Conservation (phyloP, 2,329 filamentous ascomycete species). For the Biscogniauxia marginata region DNA sequence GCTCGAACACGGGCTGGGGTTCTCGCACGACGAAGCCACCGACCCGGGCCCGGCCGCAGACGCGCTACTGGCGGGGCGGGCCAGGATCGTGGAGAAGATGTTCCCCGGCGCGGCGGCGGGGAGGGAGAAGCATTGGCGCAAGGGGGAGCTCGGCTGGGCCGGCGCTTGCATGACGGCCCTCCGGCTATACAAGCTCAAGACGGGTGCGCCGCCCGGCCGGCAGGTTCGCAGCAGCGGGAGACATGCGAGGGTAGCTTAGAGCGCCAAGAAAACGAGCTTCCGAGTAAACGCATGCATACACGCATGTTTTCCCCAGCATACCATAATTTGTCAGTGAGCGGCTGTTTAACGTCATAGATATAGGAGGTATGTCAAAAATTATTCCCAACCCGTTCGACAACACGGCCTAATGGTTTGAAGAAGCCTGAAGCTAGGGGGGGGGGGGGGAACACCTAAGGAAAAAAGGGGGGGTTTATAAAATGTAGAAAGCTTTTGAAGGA, state of each 20-base stretch:
- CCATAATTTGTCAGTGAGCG: too few relatives aligned
- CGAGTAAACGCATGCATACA: too few relatives aligned
- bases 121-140: slow-evolving; percentile 40
- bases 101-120: slow-evolving; percentile 13
- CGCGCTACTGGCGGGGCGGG: slow-evolving; percentile 15
- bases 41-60: neutral
- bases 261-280: too few relatives aligned
- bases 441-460: too few relatives aligned
- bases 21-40: slow-evolving; percentile 1
- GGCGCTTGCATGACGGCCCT: slow-evolving; percentile 45
- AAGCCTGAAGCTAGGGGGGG: too few relatives aligned
- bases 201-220: slow-evolving; percentile 20
- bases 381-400: too few relatives aligned
- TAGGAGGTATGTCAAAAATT: too few relatives aligned
- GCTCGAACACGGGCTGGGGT: slow-evolving; percentile 8
- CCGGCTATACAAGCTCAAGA: slow-evolving; percentile 31
- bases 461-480: too few relatives aligned
- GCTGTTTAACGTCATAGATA: too few relatives aligned
- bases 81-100: slow-evolving; percentile 32
- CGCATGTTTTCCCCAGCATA: too few relatives aligned
- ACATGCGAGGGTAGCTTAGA: slow-evolving; percentile 12
- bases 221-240: slow-evolving; percentile 1
- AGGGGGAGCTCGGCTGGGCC: slow-evolving; percentile 44
- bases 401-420: too few relatives aligned
- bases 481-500: too few relatives aligned